Base-by-base conservation (phyloP, 352 stramenopile species). In the Phytophthora fragariaefolia region DNA sequence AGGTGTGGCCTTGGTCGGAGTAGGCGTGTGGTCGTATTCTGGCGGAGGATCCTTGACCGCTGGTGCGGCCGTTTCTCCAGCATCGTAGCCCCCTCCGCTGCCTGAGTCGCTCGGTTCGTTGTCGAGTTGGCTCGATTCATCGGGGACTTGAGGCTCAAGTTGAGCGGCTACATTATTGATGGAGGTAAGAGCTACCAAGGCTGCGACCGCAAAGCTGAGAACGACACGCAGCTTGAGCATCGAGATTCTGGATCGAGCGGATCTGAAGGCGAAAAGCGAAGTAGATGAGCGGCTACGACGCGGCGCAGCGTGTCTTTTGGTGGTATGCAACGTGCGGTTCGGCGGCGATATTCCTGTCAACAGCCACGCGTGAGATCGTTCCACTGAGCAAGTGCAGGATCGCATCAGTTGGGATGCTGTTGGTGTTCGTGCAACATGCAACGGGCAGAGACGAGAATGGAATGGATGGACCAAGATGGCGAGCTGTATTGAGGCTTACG, bases 201-300 rank as follows among this genome's bases (percentile, higher is more conserved):
- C 32, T 22, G 51, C 51, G 30, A 63, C 36, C 5, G 51, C 45
- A 13, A 69, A 68, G 51, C 59, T 53, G 17, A 69, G 27, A 2
- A 58, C 46, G 51, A 49, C 52, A 24, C 53, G 61, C 15, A 69
- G 22, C 46, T 59, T 69, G 53, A 64, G 27, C 62, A 69, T 69
- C 52, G 10, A 43, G 34, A 43, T 43, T 43, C 15, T 56, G 17
- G 12, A 22, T 38, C 22, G 22, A 52, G 32, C 27, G 52, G 42
- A 61, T 67, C 38, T 52, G 23, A 13, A 52, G 20, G 50, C 43
- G 30, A 68, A 60, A 48, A 60, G 38, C 10, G 38, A 28, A 42
- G 61, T 63, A 18, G 18, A 52, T 52, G 30, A 17, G 53, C 52
- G 51, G 61, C 17, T 52, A 0, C 2, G 26, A 63, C 22, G 1